Conservation (phyloP, 768 basidiomycete genomes). For the Terana coerulea region DNA sequence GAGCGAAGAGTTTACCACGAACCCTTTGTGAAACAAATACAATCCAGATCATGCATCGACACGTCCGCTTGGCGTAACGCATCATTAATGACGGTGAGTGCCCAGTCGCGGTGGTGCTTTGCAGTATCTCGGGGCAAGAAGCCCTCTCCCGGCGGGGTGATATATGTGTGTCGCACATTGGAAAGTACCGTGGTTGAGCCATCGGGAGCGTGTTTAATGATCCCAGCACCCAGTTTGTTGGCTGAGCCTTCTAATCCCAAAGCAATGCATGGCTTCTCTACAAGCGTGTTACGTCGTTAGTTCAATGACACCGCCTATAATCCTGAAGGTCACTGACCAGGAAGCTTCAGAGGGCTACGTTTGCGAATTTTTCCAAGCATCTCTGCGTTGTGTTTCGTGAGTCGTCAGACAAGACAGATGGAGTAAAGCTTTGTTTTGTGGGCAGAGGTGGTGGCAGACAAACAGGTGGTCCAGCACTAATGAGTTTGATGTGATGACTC, state of each 20-base stretch:
- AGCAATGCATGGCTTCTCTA: constrained; percentile 74
- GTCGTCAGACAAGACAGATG: background rate
- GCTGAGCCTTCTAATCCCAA: constrained; percentile 97
- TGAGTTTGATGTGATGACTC: constrained; percentile 1
- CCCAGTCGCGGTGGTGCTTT: constrained; percentile 94
- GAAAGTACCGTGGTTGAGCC: constrained; percentile 76
- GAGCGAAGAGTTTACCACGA: constrained; percentile 4
- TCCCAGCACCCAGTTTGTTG: constrained; percentile 94
- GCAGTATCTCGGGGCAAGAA: constrained; percentile 97
- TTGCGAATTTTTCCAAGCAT: constrained; percentile 14
- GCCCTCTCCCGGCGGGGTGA: constrained; percentile 97
- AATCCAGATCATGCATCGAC: constrained; percentile 78
- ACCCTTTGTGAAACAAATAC: constrained; percentile 98
- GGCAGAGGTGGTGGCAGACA: constrained; percentile 1
- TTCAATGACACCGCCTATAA: background rate
- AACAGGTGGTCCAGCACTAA: background rate
- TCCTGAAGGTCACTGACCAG: background rate
- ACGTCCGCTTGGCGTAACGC: constrained; percentile 66
- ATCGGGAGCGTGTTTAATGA: constrained; percentile 79
- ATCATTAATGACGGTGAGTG: constrained; percentile 72
- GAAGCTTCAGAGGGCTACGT: constrained; percentile 6
- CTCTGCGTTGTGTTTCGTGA: background rate
- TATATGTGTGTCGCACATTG: constrained; percentile 97
- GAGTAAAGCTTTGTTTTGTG: background rate
- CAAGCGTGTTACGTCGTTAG: background rate